Conservation (phyloP, 805 yeast genomes). For the Cyberlindnera euphorbiiphila region DNA sequence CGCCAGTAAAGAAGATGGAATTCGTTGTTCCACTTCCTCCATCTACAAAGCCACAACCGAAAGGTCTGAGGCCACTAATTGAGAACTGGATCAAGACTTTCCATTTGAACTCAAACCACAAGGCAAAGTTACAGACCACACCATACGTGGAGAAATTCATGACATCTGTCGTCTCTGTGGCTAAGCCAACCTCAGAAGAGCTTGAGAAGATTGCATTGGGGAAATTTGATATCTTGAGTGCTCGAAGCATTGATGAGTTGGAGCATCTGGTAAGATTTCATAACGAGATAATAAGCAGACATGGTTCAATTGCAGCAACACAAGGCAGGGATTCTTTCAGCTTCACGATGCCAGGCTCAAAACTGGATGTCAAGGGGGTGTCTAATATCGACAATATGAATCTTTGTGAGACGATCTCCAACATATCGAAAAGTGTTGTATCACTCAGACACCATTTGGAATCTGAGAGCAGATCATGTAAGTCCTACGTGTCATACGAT, state of each 20-base stretch:
- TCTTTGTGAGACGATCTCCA: constrained; percentile 26
- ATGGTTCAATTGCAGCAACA: constrained; percentile 14
- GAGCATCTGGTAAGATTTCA: constrained; percentile 50
- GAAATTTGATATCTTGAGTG: constrained; percentile 62
- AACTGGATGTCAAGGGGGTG: constrained; percentile 4
- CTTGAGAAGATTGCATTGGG: constrained; percentile 34
- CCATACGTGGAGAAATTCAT: constrained; percentile 24
- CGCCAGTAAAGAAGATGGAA: constrained; percentile 65
- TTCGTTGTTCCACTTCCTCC: constrained; percentile 31
- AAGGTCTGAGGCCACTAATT: constrained; percentile 21
- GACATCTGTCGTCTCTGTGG: constrained; percentile 27
- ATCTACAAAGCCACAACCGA: constrained; percentile 23
- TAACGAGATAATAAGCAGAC: constrained; percentile 32
- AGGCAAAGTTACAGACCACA: constrained; percentile 8
- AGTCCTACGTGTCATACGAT: constrained; percentile 58
- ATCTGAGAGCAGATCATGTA: constrained; percentile 13
- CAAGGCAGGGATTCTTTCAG: constrained; percentile 17
- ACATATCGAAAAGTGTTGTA: constrained; percentile 24
- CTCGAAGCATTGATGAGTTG: constrained; percentile 66
- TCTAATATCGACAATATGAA: constrained; percentile 29
- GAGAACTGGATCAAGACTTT: constrained; percentile 25
- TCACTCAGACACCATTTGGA: constrained; percentile 19
- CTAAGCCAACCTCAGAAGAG: constrained; percentile 27
- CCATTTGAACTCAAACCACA: constrained; percentile 12
- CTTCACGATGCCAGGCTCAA: constrained; percentile 18